Conservation (phyloP, 1,284 basidiomycete genomes). For the Mycena citricolor region DNA sequence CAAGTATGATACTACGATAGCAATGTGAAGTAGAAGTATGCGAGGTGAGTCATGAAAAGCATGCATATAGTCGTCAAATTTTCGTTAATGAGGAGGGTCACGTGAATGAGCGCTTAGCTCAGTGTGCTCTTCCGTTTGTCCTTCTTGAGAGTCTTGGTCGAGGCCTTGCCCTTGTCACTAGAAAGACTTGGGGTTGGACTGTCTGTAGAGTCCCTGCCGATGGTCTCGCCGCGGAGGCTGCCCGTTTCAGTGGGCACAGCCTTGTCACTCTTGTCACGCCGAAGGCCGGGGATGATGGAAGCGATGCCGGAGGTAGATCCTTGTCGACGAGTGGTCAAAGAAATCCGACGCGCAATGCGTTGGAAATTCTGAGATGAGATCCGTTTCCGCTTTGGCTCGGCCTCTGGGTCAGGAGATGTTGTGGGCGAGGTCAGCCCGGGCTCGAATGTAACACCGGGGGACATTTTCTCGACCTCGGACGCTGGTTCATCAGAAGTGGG, state of each 20-base stretch:
- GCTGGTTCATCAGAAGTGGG: slow-evolving; percentile 32
- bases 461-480: slow-evolving; percentile 24
- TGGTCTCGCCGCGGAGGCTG: slow-evolving; percentile 15
- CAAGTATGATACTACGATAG: slow-evolving; percentile 5
- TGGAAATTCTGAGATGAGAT: slow-evolving; percentile 84
- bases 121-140: slow-evolving; percentile 44
- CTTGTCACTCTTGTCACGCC: slow-evolving; percentile 39
- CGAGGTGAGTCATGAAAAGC: slow-evolving; percentile 16
- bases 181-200: slow-evolving; percentile 52
- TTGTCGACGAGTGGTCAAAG: slow-evolving; percentile 59
- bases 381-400: slow-evolving; percentile 73
- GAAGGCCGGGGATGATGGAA: slow-evolving; percentile 49
- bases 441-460: slow-evolving; percentile 54
- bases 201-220: slow-evolving; percentile 35
- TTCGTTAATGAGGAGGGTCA: slow-evolving; percentile 19
- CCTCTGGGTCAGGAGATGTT: slow-evolving; percentile 65
- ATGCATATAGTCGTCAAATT: slow-evolving; percentile 23
- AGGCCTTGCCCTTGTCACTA: slow-evolving; percentile 43
- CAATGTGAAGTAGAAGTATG: slow-evolving; percentile 12
- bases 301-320: slow-evolving; percentile 49
- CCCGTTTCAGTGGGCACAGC: slow-evolving; percentile 18
- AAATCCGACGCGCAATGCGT: slow-evolving; percentile 70
- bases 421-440: slow-evolving; percentile 44
- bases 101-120: slow-evolving; percentile 26
- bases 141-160: slow-evolving; percentile 52